Evolutionary conservation across 1,284 basidiomycete genomes (phyloP), one percentile per base, ranked within the genome.

Genomic region (Takashimella koratensis): DNA sequence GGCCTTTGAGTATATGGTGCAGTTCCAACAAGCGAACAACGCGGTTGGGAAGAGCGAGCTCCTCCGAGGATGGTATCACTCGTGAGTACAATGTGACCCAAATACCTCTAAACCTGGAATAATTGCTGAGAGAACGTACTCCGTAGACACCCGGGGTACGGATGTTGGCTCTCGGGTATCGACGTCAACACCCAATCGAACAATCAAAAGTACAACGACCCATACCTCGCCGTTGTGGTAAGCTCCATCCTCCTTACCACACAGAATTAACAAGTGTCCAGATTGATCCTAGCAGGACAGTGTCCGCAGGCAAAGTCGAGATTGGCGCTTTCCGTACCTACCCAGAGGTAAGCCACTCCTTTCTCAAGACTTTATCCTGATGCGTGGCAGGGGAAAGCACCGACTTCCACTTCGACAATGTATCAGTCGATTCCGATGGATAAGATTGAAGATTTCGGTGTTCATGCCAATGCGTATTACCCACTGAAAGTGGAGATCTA

Each of bases 61-160:
- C 66, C 86, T 87, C 4, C 87, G 97, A 54, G 95, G 95, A n/a
- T 98, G 95, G 95, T 98, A 98, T 73, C 95, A 98, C 73, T 96
- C 92, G 44, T 75, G 36, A 54, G 69, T 59, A 5, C n/a, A n/a
- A n/a, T n/a, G n/a, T n/a, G n/a, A n/a, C n/a, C n/a, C n/a, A n/a
- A n/a, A n/a, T n/a, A n/a, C n/a, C n/a, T n/a, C n/a, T n/a, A n/a
- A n/a, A 4, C 16, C 1, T 4, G 12, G 16, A 19, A 5, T 10
- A 2, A 21, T 2, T 21, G 16, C 19, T 4, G 19, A 23, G n/a
- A 43, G 19, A 40, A 41, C 52, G 47, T 23, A 50, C 44, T n/a
- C 5, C 4, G 2, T 43, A 76, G 74, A 43, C 93, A 97, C 77
- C 93, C 94, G 2, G 93, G 93, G 12, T 97, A 97, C 69, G 93